A percentile compares a stretch with the other conserved stretches of the same genome.
These are phyloP conservation scores for Pseudogymnoascus sp. DNA, from an alignment of 2,329 filamentous ascomycete genomes.

Conservation along the genomic window DNA sequence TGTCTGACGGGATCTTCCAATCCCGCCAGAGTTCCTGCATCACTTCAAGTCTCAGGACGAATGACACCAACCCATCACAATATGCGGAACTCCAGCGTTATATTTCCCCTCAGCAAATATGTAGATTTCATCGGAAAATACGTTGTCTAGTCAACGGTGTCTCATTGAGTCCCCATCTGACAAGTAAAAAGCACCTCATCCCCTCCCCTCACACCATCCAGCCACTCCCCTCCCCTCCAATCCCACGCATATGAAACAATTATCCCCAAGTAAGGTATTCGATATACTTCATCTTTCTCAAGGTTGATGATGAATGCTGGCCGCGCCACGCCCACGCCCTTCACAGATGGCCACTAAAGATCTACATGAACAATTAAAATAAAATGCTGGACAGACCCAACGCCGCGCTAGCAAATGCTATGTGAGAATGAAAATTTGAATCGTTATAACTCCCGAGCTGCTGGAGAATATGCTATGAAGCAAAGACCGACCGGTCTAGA, in stretches of 20 bases:
- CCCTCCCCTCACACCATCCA: conserved; percentile 6
- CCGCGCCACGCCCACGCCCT: not conserved
- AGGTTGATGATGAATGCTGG: conserved; percentile 3
- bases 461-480: not conserved
- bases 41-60: not conserved
- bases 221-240: not conserved
- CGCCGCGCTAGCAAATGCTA: conserved; percentile 8
- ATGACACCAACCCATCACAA: not conserved
- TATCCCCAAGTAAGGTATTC: conserved; percentile 5
- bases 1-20: not conserved
- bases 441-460: not conserved
- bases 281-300: conserved; percentile 3
- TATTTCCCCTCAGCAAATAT: not conserved
- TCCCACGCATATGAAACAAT: conserved; percentile 2
- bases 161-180: conserved; percentile 13
- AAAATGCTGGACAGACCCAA: conserved; percentile 7
- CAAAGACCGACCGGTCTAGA: conserved; percentile 38
- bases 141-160: not conserved
- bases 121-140: conserved; percentile 3
- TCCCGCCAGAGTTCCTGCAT: not conserved
- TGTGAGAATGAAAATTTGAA: conserved; percentile 5
- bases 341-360: not conserved
- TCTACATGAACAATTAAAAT: conserved; percentile 6
- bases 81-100: not conserved
- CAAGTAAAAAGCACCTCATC: not conserved